Evolutionary conservation across 352 stramenopile genomes (phyloP).

Genomic region (Aphanomyces stellatus): DNA sequence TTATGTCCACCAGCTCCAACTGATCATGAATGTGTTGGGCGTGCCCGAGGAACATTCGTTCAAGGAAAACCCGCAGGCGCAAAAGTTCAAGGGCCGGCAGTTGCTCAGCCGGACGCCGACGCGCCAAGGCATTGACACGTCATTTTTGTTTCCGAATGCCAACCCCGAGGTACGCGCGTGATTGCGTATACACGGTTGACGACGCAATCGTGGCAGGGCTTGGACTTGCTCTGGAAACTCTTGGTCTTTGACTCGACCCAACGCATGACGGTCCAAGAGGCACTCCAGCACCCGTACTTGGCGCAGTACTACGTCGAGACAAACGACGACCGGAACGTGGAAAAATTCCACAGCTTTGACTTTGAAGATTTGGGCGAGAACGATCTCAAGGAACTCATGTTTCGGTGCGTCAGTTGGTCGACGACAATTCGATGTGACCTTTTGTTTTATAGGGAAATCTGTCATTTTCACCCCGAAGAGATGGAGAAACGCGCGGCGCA

Average conservation of each 20-base stretch:
- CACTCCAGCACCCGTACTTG: conserved; percentile 95
- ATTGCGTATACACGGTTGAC: neutral
- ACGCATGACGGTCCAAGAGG: conserved; percentile 93
- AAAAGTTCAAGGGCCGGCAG: conserved; percentile 82
- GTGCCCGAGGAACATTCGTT: conserved; percentile 83
- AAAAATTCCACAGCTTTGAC: conserved; percentile 80
- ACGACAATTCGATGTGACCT: too few species aligned
- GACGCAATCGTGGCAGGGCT: neutral
- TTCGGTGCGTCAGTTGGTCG: too few species aligned
- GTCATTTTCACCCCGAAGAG: conserved; percentile 79
- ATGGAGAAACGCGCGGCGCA: conserved; percentile 82
- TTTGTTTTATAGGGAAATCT: conserved; percentile 88
- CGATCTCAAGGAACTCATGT: conserved; percentile 86
- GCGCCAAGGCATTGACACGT: conserved; percentile 70
- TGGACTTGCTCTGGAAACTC: conserved; percentile 84
- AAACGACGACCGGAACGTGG: conserved; percentile 47
- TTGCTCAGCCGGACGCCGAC: conserved; percentile 74
- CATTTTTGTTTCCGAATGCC: conserved; percentile 74
- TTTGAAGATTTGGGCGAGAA: conserved; percentile 72
- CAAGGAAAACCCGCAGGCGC: conserved; percentile 79
- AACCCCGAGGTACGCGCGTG: conserved; percentile 48
- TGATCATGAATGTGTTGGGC: conserved; percentile 85
- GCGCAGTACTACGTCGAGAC: conserved; percentile 78
- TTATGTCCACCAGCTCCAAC: conserved; percentile 80
- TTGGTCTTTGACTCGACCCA: conserved; percentile 91